phyloP scores from a whole-genome alignment of 1,284 basidiomycete genomes.

The Sporisorium sorghi region DNA sequence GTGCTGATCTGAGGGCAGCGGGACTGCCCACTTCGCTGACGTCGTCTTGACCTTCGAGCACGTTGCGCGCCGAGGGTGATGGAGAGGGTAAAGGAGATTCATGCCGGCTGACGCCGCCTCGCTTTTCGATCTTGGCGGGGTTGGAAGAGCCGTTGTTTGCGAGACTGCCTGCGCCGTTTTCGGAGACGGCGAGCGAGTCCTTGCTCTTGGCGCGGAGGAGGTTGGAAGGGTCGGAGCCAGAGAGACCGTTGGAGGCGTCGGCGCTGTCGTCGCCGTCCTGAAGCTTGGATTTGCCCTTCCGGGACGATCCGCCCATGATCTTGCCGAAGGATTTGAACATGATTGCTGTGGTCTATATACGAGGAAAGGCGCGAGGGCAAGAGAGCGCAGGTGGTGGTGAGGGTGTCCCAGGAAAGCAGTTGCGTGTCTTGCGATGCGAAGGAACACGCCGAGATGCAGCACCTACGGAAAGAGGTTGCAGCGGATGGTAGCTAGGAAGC shows the following conservation, averaged over 20 bases:
- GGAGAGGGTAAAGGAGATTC: constrained; percentile 62
- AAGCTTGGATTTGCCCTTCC: constrained; percentile 61
- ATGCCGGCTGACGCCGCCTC: constrained; percentile 62
- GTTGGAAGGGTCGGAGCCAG: constrained; percentile 48
- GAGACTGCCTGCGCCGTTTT: constrained; percentile 22
- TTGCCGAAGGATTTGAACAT: constrained; percentile 68
- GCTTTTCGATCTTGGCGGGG: constrained; percentile 61
- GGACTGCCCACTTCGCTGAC: constrained; percentile 38
- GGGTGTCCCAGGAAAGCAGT: neutral
- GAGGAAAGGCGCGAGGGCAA: neutral
- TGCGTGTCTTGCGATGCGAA: neutral
- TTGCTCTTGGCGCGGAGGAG: constrained; percentile 39
- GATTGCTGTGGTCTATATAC: constrained; percentile 8
- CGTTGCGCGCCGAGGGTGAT: constrained; percentile 54
- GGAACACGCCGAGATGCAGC: constrained; percentile 3
- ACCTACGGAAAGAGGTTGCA: neutral
- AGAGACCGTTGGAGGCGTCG: constrained; percentile 33
- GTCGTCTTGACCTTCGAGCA: constrained; percentile 36
- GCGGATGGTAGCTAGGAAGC: neutral
- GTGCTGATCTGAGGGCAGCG: constrained; percentile 27
- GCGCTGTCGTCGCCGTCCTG: constrained; percentile 41
- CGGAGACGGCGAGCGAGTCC: constrained; percentile 33
- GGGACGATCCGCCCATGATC: constrained; percentile 65
- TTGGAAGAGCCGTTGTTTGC: constrained; percentile 23
- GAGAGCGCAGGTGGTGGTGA: neutral